Conservation (phyloP, 768 basidiomycete genomes). For the Pulveroboletus frians region DNA sequence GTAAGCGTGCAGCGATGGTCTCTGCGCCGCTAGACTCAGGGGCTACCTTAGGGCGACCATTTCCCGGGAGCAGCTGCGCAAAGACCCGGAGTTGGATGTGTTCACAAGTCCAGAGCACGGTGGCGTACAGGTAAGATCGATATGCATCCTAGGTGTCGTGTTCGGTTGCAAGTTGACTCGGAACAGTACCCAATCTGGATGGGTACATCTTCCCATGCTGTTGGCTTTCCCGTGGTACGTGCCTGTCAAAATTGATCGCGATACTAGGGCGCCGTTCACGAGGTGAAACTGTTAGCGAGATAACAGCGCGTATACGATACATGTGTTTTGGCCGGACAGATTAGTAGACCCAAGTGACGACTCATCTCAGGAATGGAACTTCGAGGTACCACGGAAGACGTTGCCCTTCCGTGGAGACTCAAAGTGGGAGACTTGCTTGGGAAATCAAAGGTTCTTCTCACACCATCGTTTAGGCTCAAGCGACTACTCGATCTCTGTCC, state of each 20-base stretch:
- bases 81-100: slow-evolving; percentile 36
- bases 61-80: slow-evolving; percentile 35
- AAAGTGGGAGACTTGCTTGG: slow-evolving; percentile 25
- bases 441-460: not conserved
- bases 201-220: slow-evolving; percentile 12
- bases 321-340: slow-evolving; percentile 35
- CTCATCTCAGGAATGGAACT: slow-evolving; percentile 26
- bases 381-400: slow-evolving; percentile 30
- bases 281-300: slow-evolving; percentile 14
- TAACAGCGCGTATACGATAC: slow-evolving; percentile 34
- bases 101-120: slow-evolving; percentile 12
- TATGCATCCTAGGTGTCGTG: not conserved
- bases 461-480: slow-evolving; percentile 24
- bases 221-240: slow-evolving; percentile 17
- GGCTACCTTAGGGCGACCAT: slow-evolving; percentile 33
- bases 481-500: slow-evolving; percentile 33
- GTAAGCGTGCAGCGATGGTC: slow-evolving; percentile 25
- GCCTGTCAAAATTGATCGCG: not conserved
- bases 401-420: slow-evolving; percentile 32
- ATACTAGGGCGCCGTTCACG: not conserved
- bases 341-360: slow-evolving; percentile 26
- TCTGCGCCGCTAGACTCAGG: slow-evolving; percentile 1
- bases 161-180: not conserved
- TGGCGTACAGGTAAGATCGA: slow-evolving; percentile 13
- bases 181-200: slow-evolving; percentile 19